phyloP scores from a whole-genome alignment of 257 asterid species.

The Petunia axillaris region DNA sequence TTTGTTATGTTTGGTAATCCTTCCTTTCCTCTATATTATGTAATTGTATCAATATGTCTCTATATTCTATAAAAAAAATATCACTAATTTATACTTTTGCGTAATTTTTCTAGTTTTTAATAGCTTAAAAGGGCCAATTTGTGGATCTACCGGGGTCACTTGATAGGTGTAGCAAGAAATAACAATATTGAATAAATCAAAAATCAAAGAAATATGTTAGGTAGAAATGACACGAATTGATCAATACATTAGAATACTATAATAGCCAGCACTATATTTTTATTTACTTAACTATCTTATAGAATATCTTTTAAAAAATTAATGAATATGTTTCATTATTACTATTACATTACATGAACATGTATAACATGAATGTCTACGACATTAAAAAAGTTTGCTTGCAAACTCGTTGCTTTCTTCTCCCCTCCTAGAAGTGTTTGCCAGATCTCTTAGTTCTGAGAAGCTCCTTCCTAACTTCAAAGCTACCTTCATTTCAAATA shows the following conservation, averaged over 20 bases:
- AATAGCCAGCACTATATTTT: neutral
- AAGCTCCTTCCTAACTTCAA: constrained; percentile 73
- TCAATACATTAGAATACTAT: neutral
- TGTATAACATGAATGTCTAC: neutral
- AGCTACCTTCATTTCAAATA: constrained; percentile 66
- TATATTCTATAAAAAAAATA: too few species aligned
- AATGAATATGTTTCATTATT: constrained; percentile 1
- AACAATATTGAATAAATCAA: too few species aligned
- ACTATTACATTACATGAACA: neutral
- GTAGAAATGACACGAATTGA: neutral
- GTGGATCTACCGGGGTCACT: too few species aligned
- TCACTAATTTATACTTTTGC: too few species aligned
- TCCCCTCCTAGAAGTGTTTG: constrained; percentile 32
- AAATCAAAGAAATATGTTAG: too few species aligned
- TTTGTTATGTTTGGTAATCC: too few species aligned
- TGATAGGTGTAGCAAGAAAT: too few species aligned
- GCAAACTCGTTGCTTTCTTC: constrained; percentile 49
- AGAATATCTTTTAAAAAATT: neutral
- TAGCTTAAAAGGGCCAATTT: too few species aligned
- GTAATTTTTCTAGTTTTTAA: too few species aligned
- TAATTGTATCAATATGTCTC: too few species aligned
- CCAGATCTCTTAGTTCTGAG: constrained; percentile 62
- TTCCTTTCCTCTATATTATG: too few species aligned
- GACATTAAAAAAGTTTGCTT: constrained; percentile 62
- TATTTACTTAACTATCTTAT: neutral